Base-by-base conservation (phyloP, 2,329 filamentous ascomycete species). In the Aureobasidium sp. region DNA sequence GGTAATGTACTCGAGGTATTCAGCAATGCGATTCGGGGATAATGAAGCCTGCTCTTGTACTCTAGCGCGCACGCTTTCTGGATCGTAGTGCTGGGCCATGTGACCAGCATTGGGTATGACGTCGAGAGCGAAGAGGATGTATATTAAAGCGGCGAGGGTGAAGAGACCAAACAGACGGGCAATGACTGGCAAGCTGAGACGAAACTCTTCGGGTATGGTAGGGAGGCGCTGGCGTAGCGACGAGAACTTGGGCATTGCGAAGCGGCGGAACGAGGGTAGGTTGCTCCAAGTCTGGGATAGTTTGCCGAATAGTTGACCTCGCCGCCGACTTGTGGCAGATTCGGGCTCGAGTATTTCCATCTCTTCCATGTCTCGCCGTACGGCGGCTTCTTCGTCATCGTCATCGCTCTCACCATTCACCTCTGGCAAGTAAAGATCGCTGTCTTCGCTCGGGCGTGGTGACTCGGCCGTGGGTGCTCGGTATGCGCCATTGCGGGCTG, bases 351-450 rank as follows among this genome's bases (percentile, higher is more conserved):
- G 83, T 45, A 95, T 84, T 67, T 95, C 91, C 82, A 96, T 86
- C 81, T 97, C 89, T 71, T 95, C 85, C 78, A 97, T 87, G 75
- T 94, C 90, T 67, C 88, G 83, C 65, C 90, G 85, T 68, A 94
- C 81, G 47, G 74, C 73, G 61, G 70, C 88, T 75, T 78, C 77
- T 68, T 69, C 78, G 50, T 75, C 73, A 61, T 70, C 89, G 75
- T 78, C 77, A 68, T 70, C 78, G 73, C 73, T 69, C 75, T 70
- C 81, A 74, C 74, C 83, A 78, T 72, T 74, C 54, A 78, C 78
- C 64, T 82, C 84, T 52, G 77, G 81, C 66, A 80, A 77, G 63
- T 77, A 78, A 68, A 78, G 70, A 62, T 78, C 76, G 64, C 70
- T 76, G 64, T 82, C 86, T 66, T 81, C 77, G 74, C 76, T 85